Evolutionary conservation across 345 rosid genomes (phyloP), one percentile per base, ranked within the genome.

Genomic region (Jatropha curcas): DNA sequence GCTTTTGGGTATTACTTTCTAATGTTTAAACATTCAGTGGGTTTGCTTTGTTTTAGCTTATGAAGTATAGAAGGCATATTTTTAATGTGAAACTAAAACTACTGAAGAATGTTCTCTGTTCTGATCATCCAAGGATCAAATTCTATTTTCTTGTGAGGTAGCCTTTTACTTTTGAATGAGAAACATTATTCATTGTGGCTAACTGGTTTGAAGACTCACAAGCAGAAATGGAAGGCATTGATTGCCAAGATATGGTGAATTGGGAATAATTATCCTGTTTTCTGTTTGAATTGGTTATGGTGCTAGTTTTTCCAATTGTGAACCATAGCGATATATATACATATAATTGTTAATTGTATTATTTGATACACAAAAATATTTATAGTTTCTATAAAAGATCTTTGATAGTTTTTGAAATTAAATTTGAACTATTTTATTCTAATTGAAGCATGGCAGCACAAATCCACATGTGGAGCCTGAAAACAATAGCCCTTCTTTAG

Each of bases 381-480:
- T 60, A 41, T 34, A 20, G n/a, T 48, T 48, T 48, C 53, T 58
- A 14, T n/a, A 14, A 8, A 43, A 25, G 4, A 65, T 27, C 55
- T 65, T 24, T 35, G 12, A 22, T 53, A 28, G 52, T 25, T 37
- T 14, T 27, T 57, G 24, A 17, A 69, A 14, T 16, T 11, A 35
- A 22, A 22, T 24, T 17, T 24, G 17, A 64, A n/a, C 22, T 37
- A 13, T 52, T 53, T 64, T 55, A 22, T 69, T 77, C 58, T 70
- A 43, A 60, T 48, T 37, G 71, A 59, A 76, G 77, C 62, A 37
- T 37, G 76, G 75, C 31, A 68, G 60, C 64, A 25, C n/a, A 5
- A 68, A 55, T 31, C 73, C 71, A 24, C 30, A 43, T 20, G 63
- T 46, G 43, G 84, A 43, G 45, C 75, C 71, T 56, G 74, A 66